Percentiles rank a stretch among this genome's conserved stretches.
Conservation (phyloP, 2,329 filamentous ascomycete species). For the Westerdykella aurantiaca region DNA sequence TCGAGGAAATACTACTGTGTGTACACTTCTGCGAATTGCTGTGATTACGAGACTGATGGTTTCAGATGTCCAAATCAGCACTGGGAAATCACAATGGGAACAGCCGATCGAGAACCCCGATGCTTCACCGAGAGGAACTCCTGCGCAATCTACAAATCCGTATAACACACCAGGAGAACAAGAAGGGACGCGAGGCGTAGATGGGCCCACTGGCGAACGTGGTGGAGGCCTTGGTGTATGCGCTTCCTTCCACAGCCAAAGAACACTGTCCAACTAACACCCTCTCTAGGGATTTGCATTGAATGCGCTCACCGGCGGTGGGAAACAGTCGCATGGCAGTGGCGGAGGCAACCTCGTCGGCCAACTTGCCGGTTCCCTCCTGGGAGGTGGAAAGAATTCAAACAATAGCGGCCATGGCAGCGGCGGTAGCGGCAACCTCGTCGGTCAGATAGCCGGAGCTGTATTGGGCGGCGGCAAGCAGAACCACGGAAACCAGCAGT, state of each 20-base stretch:
- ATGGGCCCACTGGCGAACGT: constrained; percentile 51
- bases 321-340: constrained; percentile 27
- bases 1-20: constrained; percentile 38
- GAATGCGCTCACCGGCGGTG: constrained; percentile 48
- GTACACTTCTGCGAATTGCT: constrained; percentile 4
- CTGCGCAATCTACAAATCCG: constrained; percentile 51
- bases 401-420: constrained; percentile 15
- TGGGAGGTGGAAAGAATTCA: constrained; percentile 32
- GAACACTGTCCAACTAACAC: constrained; percentile 23
- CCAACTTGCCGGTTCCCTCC: constrained; percentile 51
- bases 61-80: constrained; percentile 60
- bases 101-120: constrained; percentile 60
- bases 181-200: constrained; percentile 47
- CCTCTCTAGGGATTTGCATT: constrained; percentile 53
- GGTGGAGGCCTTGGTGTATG: constrained; percentile 59
- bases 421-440: constrained; percentile 37
- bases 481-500: constrained; percentile 7
- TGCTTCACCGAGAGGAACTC: constrained; percentile 46
- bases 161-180: constrained; percentile 52
- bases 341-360: constrained; percentile 41
- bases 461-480: constrained; percentile 28
- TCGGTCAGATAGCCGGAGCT: constrained; percentile 52
- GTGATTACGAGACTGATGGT: background rate
- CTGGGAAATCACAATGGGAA: constrained; percentile 69
- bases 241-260: constrained; percentile 12